Conservation (phyloP, 202 grass and related monocot genomes). For the Saccharum hybrid region DNA sequence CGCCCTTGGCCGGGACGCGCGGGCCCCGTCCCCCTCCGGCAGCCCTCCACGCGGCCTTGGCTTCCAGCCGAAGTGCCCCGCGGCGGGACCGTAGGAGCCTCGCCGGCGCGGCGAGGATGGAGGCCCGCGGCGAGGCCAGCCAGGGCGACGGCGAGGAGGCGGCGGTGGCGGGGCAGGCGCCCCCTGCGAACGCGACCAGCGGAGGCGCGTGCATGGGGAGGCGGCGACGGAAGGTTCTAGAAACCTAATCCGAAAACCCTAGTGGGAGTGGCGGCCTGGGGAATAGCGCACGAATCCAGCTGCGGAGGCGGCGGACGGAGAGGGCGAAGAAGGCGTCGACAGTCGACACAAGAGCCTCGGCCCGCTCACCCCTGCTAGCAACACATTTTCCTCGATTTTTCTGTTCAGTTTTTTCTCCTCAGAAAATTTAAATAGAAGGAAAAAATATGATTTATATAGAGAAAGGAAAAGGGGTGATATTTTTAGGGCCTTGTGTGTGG, state of each 20-base stretch:
- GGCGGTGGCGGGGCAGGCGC: constrained; percentile 20
- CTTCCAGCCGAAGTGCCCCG: constrained; percentile 42
- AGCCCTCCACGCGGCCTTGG: constrained; percentile 55
- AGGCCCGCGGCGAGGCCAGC: constrained; percentile 26
- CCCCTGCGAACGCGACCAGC: constrained; percentile 50
- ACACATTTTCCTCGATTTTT: background rate
- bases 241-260: constrained; percentile 56
- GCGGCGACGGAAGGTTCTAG: constrained; percentile 47
- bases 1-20: constrained; percentile 58
- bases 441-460: too few species aligned
- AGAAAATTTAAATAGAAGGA: background rate
- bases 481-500: constrained; percentile 12
- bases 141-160: background rate
- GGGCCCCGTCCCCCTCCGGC: constrained; percentile 39
- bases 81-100: constrained; percentile 38
- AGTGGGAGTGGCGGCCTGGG: constrained; percentile 38
- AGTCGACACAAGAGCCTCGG: constrained; percentile 5
- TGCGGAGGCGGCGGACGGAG: constrained; percentile 34
- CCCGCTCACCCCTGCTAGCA: background rate
- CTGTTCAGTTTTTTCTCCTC: background rate
- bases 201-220: constrained; percentile 47
- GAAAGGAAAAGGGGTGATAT: background rate
- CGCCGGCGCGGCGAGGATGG: constrained; percentile 50
- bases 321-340: constrained; percentile 26
- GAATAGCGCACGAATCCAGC: constrained; percentile 32